Percentiles rank a stretch among this genome's conserved stretches.
phyloP scores from a whole-genome alignment of 108 stramenopile species.

The Nitzschia putrida region DNA sequence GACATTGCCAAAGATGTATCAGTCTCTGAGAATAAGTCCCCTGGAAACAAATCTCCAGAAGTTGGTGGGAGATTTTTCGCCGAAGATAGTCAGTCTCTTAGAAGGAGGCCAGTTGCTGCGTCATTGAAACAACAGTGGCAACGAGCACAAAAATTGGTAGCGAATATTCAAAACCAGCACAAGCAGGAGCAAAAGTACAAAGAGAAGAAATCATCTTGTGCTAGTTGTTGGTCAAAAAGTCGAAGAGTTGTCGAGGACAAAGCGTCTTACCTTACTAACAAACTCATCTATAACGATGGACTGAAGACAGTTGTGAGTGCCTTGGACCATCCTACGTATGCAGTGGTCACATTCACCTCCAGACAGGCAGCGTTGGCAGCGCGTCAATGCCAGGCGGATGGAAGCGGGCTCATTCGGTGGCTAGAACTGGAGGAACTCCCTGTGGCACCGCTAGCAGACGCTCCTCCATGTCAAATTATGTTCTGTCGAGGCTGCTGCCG shows the following conservation, averaged over 20 bases:
- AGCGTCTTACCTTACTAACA: too few species aligned
- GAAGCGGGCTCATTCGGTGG: conserved; percentile 75
- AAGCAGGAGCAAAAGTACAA: too few species aligned
- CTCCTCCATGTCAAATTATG: conserved; percentile 63
- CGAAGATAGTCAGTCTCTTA: too few species aligned
- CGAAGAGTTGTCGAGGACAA: too few species aligned
- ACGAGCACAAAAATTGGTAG: too few species aligned
- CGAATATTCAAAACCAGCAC: too few species aligned
- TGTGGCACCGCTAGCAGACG: conserved; percentile 84
- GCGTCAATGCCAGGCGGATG: conserved; percentile 75
- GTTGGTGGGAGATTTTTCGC: too few species aligned
- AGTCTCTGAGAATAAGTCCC: background rate
- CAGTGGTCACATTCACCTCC: conserved; percentile 77
- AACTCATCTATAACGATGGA: background rate
- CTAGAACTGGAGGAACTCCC: conserved; percentile 50
- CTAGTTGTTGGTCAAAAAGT: too few species aligned
- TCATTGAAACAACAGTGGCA: too few species aligned
- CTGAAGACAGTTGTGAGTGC: conserved; percentile 8
- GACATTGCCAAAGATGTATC: background rate
- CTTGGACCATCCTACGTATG: conserved; percentile 56
- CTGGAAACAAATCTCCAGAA: too few species aligned
- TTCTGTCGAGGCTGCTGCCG: conserved; percentile 80
- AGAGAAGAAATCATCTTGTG: too few species aligned
- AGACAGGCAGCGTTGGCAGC: conserved; percentile 86
- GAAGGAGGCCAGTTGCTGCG: too few species aligned